Base-by-base conservation (phyloP, 129 eudicot genomes). In the Flaveria sonorensis region DNA sequence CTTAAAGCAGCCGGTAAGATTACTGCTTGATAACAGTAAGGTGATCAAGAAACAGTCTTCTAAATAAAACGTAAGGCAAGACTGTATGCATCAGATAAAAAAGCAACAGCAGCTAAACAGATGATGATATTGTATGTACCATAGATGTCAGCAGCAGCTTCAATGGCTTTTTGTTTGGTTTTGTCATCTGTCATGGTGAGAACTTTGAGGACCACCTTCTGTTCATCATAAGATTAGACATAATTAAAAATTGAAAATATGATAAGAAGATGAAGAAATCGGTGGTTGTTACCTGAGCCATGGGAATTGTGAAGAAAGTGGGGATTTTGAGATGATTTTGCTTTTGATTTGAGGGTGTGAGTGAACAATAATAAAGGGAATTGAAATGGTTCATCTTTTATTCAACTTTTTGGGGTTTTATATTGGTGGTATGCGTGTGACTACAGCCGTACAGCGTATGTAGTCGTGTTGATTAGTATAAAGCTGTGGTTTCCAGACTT, bases 161-260 rank as follows among this genome's bases (percentile, higher is more conserved):
- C 97, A 11, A 94, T 94, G 77, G 98, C 93, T 68, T 89, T 94
- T 84, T 94, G 96, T 83, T 91, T 91, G 1, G 98, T 89, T 72
- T 80, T 94, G 0, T 91, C 96, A 82, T 94, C 98, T 26, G 90
- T 87, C 98, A 94, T 94, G 85, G 98, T 91, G 61, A 87, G 56
- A 16, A 94, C 88, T 79, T 87, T 94, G 71, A 92, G 16, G 52
- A 92, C 87, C 60, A 91, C 90, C 73, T 91, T 94, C 97, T 91
- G 92, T 76, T 72, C 10, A 64, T 45, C 19, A 71, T 51, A 53
- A 36, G 11, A 42, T 30, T 16, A 28, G 26, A 62, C 10, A 60
- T 24, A 68, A 73, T 64, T 67, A 80, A 16, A 40, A 50, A 61
- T 11, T 42, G 4, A 26, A 23, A 18, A 24, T 1, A 16, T 10